These are phyloP conservation scores for Triticum timopheevii DNA, from an alignment of 176 grass and related monocot genomes.

Conservation along the genomic window DNA sequence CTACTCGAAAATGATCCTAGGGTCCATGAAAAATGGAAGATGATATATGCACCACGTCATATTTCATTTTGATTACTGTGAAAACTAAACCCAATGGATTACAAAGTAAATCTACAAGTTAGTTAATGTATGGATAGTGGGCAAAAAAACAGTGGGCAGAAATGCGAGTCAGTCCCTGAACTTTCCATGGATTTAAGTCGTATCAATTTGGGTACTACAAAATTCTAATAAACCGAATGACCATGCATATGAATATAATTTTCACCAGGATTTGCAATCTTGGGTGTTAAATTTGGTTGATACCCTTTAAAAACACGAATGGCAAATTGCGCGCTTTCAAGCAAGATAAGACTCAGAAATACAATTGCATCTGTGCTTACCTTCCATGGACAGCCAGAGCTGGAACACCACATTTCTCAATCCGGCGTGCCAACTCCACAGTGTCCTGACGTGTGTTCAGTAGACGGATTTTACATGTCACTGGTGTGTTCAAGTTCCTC, in stretches of 20 bases:
- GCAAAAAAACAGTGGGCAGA: not conserved
- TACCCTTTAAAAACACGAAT: constrained; percentile 16
- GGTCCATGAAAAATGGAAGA: not conserved
- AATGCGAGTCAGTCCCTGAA: not conserved
- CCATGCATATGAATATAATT: not conserved
- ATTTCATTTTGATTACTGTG: constrained; percentile 14
- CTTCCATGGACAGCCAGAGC: constrained; percentile 93
- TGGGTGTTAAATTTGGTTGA: not conserved
- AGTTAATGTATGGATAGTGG: not conserved
- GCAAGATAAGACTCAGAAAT: constrained; percentile 19
- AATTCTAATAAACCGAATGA: not conserved
- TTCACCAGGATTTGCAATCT: not conserved
- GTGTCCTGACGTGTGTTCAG: constrained; percentile 60
- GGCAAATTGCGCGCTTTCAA: constrained; percentile 10
- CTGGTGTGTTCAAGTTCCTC: constrained; percentile 69
- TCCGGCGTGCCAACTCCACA: constrained; percentile 82
- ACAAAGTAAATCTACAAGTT: not conserved
- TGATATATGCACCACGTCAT: not conserved
- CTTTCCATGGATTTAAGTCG: not conserved
- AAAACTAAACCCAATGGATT: not conserved
- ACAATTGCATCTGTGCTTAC: constrained; percentile 34
- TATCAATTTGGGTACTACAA: constrained; percentile 2
- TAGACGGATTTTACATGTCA: constrained; percentile 98
- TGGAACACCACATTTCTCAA: constrained; percentile 89
- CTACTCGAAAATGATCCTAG: not conserved